These are phyloP conservation scores for Tylopilus subfusipes DNA, from an alignment of 768 basidiomycete species.

Conservation along the genomic window DNA sequence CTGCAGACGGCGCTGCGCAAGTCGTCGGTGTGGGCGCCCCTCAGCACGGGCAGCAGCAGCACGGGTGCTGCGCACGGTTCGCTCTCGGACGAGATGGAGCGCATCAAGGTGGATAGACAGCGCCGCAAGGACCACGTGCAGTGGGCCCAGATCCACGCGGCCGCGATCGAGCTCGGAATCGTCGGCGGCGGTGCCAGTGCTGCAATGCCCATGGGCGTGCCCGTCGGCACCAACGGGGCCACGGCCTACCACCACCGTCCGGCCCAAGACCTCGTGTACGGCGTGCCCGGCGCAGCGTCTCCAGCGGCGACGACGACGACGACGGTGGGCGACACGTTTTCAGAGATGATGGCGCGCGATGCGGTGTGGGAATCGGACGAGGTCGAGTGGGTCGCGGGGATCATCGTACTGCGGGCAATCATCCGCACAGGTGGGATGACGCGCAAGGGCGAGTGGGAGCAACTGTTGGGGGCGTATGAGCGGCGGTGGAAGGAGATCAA, in stretches of 20 bases:
- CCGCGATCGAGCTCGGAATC: conserved; percentile 58
- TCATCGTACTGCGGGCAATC: conserved; percentile 54
- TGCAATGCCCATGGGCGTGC: background rate
- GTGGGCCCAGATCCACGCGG: conserved; percentile 65
- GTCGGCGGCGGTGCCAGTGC: conserved; percentile 18
- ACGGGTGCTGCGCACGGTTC: conserved; percentile 26
- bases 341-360: conserved; percentile 60
- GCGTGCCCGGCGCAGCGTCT: conserved; percentile 14
- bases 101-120: conserved; percentile 57
- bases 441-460: conserved; percentile 54
- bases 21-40: conserved; percentile 50
- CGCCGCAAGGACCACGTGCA: conserved; percentile 61
- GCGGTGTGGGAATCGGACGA: conserved; percentile 65
- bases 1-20: conserved; percentile 59
- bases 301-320: background rate
- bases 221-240: conserved; percentile 9
- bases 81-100: conserved; percentile 58
- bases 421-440: conserved; percentile 51
- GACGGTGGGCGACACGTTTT: conserved; percentile 41
- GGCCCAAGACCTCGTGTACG: conserved; percentile 39
- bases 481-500: conserved; percentile 70
- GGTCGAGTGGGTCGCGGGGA: conserved; percentile 67
- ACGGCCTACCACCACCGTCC: conserved; percentile 32
- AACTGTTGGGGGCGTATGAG: conserved; percentile 54
- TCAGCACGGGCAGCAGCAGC: background rate